Evolutionary conservation across 345 rosid species (phyloP).

Genomic region (Citrus hindsii): DNA sequence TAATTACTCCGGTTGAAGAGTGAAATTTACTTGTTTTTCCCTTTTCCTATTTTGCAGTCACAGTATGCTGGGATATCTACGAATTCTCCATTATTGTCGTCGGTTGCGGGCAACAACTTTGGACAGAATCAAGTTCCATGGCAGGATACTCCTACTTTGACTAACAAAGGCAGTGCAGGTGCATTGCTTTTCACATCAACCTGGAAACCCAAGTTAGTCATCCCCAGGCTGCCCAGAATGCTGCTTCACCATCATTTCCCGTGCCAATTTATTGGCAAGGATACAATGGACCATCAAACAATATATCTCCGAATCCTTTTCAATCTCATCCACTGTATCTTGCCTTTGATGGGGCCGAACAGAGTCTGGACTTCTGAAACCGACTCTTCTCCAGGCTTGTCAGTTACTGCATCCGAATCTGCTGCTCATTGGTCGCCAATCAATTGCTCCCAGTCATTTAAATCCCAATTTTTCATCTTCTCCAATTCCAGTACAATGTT

Average conservation of each 20-base stretch:
- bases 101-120: conserved; percentile 18
- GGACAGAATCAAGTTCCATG: conserved; percentile 18
- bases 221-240: conserved; percentile 18
- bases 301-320: conserved; percentile 15
- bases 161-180: conserved; percentile 12
- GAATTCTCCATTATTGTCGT: conserved; percentile 6
- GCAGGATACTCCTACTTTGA: conserved; percentile 26
- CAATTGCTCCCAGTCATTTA: conserved; percentile 9
- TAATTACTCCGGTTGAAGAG: background rate
- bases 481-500: conserved; percentile 8
- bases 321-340: conserved; percentile 11
- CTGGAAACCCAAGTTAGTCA: conserved; percentile 19
- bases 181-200: conserved; percentile 16
- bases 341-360: conserved; percentile 17
- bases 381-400: conserved; percentile 6
- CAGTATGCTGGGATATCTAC: conserved; percentile 28
- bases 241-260: conserved; percentile 17
- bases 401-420: conserved; percentile 20
- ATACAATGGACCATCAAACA: conserved; percentile 11
- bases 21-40: background rate
- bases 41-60: conserved; percentile 19
- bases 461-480: conserved; percentile 4
- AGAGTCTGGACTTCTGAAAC: conserved; percentile 4
- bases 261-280: conserved; percentile 19
- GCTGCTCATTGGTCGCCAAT: background rate